Evolutionary conservation across 2,329 filamentous ascomycete genomes (phyloP), one percentile per base, ranked within the genome.

Genomic region (Claviceps sp.): DNA sequence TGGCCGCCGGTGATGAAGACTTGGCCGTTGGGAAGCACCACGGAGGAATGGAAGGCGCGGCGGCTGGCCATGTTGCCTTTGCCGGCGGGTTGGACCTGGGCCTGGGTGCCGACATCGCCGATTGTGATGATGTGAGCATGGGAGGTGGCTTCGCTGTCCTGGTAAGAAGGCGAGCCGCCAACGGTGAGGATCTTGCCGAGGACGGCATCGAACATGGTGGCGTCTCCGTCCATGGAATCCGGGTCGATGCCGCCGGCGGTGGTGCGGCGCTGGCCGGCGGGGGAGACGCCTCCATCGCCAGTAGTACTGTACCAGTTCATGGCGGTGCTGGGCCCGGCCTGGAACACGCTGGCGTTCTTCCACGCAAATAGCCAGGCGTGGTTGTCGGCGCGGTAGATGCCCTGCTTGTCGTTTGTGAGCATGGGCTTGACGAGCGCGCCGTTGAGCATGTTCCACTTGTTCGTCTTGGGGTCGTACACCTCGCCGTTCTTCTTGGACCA

Each of bases 141-240:
- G 5, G 62, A 63, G 0, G 70, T 71, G 1, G 71, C 71, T 6
- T 62, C 54, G n/a, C 64, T 64, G 49, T 70, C 56, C 30, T 71
- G 63, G 56, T 80, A 80, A 38, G 66, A 64, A 0, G 69, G 63
- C 0, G 71, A 62, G 8, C 77, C 78, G 10, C 78, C 78, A 14
- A 70, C 64, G 0, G 74, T 72, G 2, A 81, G 64, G 37, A 81
- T 80, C 60, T 79, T 78, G 37, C 78, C 78, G 1, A 71, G 69
- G 51, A 77, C 71, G 30, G 77, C 76, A 57, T 81, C 77, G 56
- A 74, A 81, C 76, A 82, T 80, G 55, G 77, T 70, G 5, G 72
- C 71, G 47, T 71, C 73, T 13, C 76, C 79, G 53, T 70, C 73
- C 78, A 82, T 82, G 2, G 76, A 70, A 11, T 68, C 61, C 34